Conservation (phyloP, 805 yeast genomes). For the Schwanniomyces polymorphus region DNA sequence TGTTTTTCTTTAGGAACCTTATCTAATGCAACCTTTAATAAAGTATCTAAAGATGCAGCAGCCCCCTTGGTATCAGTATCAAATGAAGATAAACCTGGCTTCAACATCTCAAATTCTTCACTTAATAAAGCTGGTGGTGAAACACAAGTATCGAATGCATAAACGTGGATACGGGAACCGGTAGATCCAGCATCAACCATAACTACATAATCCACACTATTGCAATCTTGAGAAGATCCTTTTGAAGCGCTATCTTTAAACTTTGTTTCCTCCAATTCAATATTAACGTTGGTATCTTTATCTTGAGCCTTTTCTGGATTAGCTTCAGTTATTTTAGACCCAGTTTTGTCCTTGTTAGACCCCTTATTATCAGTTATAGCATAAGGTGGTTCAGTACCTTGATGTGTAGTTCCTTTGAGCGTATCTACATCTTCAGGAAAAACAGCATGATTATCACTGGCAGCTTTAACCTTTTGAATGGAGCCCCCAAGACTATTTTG, state of each 20-base stretch:
- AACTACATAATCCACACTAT: conserved; percentile 67
- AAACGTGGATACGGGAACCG: conserved; percentile 94
- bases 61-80: conserved; percentile 82
- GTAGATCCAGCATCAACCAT: conserved; percentile 99
- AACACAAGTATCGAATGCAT: conserved; percentile 83
- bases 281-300: background rate
- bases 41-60: conserved; percentile 84
- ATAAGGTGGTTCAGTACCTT: conserved; percentile 37
- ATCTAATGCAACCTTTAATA: conserved; percentile 72
- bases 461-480: conserved; percentile 29
- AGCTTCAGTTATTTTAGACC: conserved; percentile 5
- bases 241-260: background rate
- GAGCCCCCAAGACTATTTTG: conserved; percentile 34
- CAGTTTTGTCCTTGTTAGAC: conserved; percentile 9
- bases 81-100: conserved; percentile 89
- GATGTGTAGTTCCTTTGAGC: conserved; percentile 33
- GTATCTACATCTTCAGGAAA: conserved; percentile 22
- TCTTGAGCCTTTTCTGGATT: conserved; percentile 13
- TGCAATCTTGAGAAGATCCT: conserved; percentile 14
- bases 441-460: conserved; percentile 20
- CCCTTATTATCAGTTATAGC: conserved; percentile 10
- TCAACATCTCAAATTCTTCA: conserved; percentile 84
- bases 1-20: conserved; percentile 73
- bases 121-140: conserved; percentile 78
- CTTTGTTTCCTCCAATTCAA: background rate